A percentile compares a stretch with the other conserved stretches of the same genome.
phyloP scores from a whole-genome alignment of 768 basidiomycete species.

The Amanita exitialis region DNA sequence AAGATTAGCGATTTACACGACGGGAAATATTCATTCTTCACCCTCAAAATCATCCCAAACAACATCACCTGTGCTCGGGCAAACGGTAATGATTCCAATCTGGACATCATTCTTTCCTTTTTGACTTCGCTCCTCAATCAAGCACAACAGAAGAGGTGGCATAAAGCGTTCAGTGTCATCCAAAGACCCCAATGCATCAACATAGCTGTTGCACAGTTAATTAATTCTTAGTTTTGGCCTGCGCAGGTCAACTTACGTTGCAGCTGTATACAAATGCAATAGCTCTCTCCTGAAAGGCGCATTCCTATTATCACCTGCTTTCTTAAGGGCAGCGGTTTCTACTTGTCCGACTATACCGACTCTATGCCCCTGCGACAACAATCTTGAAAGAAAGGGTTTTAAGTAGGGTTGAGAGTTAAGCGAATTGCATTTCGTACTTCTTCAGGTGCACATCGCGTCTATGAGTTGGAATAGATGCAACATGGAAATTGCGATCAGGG shows the following conservation, averaged over 20 bases:
- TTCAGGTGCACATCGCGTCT: slow-evolving; percentile 62
- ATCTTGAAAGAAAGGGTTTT: slow-evolving; percentile 20
- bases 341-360: slow-evolving; percentile 78
- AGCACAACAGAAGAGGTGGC: slow-evolving; percentile 62
- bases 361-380: slow-evolving; percentile 70
- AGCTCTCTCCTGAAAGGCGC: slow-evolving; percentile 66
- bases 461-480: slow-evolving; percentile 65
- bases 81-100: slow-evolving; percentile 70
- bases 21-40: slow-evolving; percentile 14
- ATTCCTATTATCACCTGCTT: slow-evolving; percentile 65
- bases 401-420: neutral
- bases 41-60: slow-evolving; percentile 90
- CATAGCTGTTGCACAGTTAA: slow-evolving; percentile 43
- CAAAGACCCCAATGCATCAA: slow-evolving; percentile 67
- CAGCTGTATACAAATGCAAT: slow-evolving; percentile 74
- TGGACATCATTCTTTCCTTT: slow-evolving; percentile 24
- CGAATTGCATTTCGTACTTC: slow-evolving; percentile 36
- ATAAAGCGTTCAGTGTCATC: slow-evolving; percentile 48
- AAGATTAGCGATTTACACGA: neutral
- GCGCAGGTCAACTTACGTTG: slow-evolving; percentile 51
- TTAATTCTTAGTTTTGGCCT: neutral
- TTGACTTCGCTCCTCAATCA: slow-evolving; percentile 49
- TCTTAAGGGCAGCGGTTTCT: slow-evolving; percentile 87
- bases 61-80: slow-evolving; percentile 86
- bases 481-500: slow-evolving; percentile 59